Percentiles rank a stretch among this genome's conserved stretches.
Evolutionary conservation across 805 yeast species (phyloP).

Genomic region (Pachysolen tannophilus): DNA sequence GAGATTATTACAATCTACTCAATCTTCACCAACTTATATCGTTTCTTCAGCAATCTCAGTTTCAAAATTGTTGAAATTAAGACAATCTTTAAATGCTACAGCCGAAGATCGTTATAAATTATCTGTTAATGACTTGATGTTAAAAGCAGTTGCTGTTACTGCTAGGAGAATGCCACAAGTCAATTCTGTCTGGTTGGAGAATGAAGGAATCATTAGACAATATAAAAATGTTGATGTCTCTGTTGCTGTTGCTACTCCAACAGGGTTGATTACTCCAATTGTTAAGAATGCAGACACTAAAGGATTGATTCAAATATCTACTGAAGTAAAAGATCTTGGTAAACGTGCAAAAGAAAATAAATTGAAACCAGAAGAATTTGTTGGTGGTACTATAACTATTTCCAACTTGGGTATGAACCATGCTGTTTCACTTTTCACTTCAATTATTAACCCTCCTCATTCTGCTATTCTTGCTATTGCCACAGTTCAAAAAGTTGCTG

Average conservation of each 20-base stretch:
- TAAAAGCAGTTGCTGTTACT: conserved; percentile 93
- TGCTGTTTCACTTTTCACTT: conserved; percentile 88
- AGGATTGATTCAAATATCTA: conserved; percentile 79
- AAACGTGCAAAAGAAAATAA: conserved; percentile 94
- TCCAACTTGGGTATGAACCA: conserved; percentile 98
- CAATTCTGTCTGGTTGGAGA: conserved; percentile 88
- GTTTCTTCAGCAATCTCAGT: conserved; percentile 85
- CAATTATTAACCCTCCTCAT: conserved; percentile 98
- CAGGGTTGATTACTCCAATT: conserved; percentile 95
- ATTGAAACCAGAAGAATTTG: conserved; percentile 93
- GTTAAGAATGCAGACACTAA: conserved; percentile 80
- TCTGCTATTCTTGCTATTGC: conserved; percentile 91
- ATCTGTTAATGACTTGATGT: conserved; percentile 88
- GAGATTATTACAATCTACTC: conserved; percentile 82
- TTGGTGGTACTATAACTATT: conserved; percentile 98
- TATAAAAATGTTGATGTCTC: conserved; percentile 90
- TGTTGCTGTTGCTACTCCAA: conserved; percentile 97
- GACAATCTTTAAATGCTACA: conserved; percentile 79
- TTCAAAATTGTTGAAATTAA: conserved; percentile 81
- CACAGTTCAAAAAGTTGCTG: conserved; percentile 85
- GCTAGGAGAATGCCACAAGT: conserved; percentile 86
- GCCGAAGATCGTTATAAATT: conserved; percentile 84
- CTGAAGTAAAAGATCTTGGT: conserved; percentile 84
- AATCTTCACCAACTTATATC: conserved; percentile 83
- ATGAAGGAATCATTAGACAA: conserved; percentile 86